These are phyloP conservation scores for Fraxinus baroniana DNA, from an alignment of 305 asterid genomes.

Conservation along the genomic window DNA sequence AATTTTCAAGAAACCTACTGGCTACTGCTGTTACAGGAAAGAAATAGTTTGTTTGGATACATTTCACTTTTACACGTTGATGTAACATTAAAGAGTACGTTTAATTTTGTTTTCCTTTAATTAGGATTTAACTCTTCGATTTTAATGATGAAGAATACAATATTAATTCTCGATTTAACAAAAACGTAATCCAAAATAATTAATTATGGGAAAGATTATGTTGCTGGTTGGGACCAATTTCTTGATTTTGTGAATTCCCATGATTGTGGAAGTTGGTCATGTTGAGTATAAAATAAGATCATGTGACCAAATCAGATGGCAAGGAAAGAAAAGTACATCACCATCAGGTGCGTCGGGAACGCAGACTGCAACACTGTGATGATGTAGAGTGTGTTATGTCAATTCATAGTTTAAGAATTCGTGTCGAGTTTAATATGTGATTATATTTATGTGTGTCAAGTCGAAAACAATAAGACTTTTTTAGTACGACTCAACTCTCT, in stretches of 20 bases:
- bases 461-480: neutral
- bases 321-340: neutral
- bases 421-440: neutral
- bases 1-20: neutral
- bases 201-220: neutral
- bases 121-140: neutral
- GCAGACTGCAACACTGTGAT: neutral
- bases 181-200: neutral
- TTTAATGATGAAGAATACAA: neutral
- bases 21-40: neutral
- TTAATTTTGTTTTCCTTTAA: neutral
- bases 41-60: neutral
- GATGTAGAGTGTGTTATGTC: neutral
- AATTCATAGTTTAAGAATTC: neutral
- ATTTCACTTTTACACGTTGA: neutral
- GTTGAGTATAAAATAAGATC: neutral
- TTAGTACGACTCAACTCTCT: neutral
- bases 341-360: neutral
- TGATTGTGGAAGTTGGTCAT: neutral
- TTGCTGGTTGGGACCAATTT: neutral
- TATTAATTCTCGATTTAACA: neutral
- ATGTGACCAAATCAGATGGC: neutral
- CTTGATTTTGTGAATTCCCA: neutral
- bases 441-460: neutral
- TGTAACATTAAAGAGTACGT: neutral